phyloP scores from a whole-genome alignment of 257 asterid species.

The Plantago elongata region DNA sequence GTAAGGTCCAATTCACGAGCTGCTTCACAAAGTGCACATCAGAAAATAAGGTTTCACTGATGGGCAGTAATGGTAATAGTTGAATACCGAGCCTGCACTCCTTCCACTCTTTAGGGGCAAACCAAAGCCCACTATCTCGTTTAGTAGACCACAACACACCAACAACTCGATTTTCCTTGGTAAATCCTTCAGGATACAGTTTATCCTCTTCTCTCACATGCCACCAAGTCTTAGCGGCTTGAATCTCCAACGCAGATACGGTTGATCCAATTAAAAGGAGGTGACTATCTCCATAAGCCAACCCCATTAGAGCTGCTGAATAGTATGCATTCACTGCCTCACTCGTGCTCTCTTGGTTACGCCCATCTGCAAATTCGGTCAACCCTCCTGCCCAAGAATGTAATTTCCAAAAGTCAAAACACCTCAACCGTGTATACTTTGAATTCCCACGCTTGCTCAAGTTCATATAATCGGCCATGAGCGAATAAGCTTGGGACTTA shows the following conservation, averaged over 20 bases:
- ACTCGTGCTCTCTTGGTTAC: constrained; percentile 92
- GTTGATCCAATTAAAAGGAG: constrained; percentile 70
- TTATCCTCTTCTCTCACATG: constrained; percentile 52
- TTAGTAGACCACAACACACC: constrained; percentile 90
- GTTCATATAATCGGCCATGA: constrained; percentile 88
- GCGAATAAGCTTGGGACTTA: constrained; percentile 63
- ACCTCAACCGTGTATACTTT: constrained; percentile 63
- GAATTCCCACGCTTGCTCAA: constrained; percentile 47
- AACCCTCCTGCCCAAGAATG: constrained; percentile 99
- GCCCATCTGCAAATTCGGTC: constrained; percentile 85
- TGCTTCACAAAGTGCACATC: constrained; percentile 49
- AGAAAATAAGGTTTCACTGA: constrained; percentile 65
- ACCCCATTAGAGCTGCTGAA: constrained; percentile 90
- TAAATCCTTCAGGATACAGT: constrained; percentile 54
- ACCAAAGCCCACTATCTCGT: constrained; percentile 85
- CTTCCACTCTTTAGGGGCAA: constrained; percentile 80
- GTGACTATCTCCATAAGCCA: constrained; percentile 85
- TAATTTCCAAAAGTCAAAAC: constrained; percentile 73
- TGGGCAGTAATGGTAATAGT: constrained; percentile 67
- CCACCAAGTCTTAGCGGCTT: constrained; percentile 91
- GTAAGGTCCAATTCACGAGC: constrained; percentile 71
- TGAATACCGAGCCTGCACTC: constrained; percentile 87
- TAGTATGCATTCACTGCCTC: constrained; percentile 91
- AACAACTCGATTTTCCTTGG: constrained; percentile 59
- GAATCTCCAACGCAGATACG: constrained; percentile 69